Base-by-base conservation (phyloP, 1,284 basidiomycete genomes). In the Malassezia cuniculi region DNA sequence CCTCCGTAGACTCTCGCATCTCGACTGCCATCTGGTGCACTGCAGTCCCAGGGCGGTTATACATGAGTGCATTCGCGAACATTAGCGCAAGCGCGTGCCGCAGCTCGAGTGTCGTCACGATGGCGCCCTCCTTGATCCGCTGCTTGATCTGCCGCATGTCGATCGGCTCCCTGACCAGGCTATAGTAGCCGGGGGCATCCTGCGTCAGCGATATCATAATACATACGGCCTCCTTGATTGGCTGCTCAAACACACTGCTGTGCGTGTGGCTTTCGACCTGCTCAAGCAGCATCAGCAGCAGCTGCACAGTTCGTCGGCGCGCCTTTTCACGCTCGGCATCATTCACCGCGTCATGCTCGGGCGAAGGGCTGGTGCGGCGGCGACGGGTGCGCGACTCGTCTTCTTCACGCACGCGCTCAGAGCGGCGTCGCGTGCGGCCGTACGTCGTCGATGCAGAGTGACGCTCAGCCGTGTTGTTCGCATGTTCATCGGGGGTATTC, bases 51-150 rank as follows among this genome's bases (percentile, higher is more conserved):
- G 57, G 56, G 4, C 52, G 32, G 29, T 63, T 63, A 38, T 65
- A 65, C 20, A 65, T 60, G 25, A 63, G 44, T 11, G 46, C 41
- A 36, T 65, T 65, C 16, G 61, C 60, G 41, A 61, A 65, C 58
- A 65, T 61, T 16, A 54, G 49, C 11, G 35, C 47, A 21, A 65
- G 36, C 1, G 50, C 49, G 36, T 37, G 49, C 12, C 52, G 33
- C 25, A 65, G 38, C 30, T 63, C 49, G 14, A 50, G 47, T 2
- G 47, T 31, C 9, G 39, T 44, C 3, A 27, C 24, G 26, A 65
- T 61, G 11, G 31, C 22, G 6, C 60, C 60, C 24, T 62, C 60
- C 36, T 61, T 61, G 40, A 65, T 59, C 2, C 45, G 34, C 11
- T 51, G 40, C 34, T 55, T 56, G 47, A 65, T 65, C 21, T 54